Evolutionary conservation across 192 early-diverging fungal genomes (phyloP), one percentile per base, ranked within the genome.

Genomic region (Funneliformis geosporum): DNA sequence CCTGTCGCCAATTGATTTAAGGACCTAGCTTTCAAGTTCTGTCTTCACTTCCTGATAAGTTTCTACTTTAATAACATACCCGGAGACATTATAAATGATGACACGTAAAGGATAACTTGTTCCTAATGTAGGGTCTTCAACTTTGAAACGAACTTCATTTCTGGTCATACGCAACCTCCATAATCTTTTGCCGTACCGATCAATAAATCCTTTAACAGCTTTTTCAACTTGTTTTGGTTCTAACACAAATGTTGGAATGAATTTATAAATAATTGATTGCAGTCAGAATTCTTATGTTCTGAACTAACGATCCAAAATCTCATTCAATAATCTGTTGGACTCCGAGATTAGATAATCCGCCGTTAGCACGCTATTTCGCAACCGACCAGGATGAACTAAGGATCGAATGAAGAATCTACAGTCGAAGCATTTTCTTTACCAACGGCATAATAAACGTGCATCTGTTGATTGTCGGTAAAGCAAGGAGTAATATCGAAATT

Each of bases 261-360:
- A 92, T 97, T 98, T 86, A 99, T 95, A 82, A 98, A 97, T 84
- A 99, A 84, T 80, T 99, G 98, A 87, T 99, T 99, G 89, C 97
- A 97, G 86, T 99, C 98, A 60, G 94, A 96, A 89, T 97, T 97
- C n/a, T 96, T 94, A 83, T 96, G 91, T 75, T 92, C 89, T 11
- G 93, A 92, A 62, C 92, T 89, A n/a, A 98, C 92, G 73, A 99
- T 92, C 96, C 79, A 99, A 82, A 83, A 97, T 97, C 78, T 98
- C 98, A 80, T 89, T 97, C 73, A 98, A 83, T 61, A 98, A 88
- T 60, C 95, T 90, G 82, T 96, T 95, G n/a, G 93, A 94, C 85
- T 99, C 97, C 14, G 95, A 95, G 18, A 97, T 93, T 77, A 99
- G 80, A 81, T 97, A 99, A 75, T 98, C 98, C 28, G 94, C 93